Evolutionary conservation across 768 basidiomycete genomes (phyloP).

Genomic region (Boletus subparvulus): DNA sequence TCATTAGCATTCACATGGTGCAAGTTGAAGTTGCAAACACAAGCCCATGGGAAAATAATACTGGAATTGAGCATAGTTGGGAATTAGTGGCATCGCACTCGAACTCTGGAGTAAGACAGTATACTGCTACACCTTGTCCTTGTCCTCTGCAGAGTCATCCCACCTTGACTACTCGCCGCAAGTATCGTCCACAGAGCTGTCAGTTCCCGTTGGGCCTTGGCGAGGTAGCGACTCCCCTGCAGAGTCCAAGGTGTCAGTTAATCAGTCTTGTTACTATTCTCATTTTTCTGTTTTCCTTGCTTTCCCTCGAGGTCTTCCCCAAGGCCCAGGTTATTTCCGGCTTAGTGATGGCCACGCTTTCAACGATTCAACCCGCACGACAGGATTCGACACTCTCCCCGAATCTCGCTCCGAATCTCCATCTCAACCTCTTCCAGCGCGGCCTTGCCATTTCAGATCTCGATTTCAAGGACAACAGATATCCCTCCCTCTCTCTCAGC

Average conservation of each 20-base stretch:
- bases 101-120: conserved; percentile 5
- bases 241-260: neutral
- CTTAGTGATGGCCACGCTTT: conserved; percentile 43
- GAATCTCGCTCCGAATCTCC: conserved; percentile 33
- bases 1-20: too few relatives aligned
- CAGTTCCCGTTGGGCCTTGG: neutral
- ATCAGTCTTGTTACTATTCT: conserved; percentile 7
- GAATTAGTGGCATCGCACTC: conserved; percentile 19
- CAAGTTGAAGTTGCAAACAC: too few relatives aligned
- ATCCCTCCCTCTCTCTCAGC: conserved; percentile 38
- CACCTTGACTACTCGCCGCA: neutral
- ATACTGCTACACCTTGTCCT: conserved; percentile 1
- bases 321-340: conserved; percentile 22
- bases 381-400: conserved; percentile 37
- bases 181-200: neutral
- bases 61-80: conserved; percentile 19
- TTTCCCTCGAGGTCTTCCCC: conserved; percentile 15
- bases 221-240: neutral
- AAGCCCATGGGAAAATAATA: conserved; percentile 22
- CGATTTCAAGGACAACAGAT: conserved; percentile 64
- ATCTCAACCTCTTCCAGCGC: conserved; percentile 48
- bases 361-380: conserved; percentile 48
- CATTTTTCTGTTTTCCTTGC: conserved; percentile 5
- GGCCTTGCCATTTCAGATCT: conserved; percentile 56
- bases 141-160: neutral